phyloP scores from a whole-genome alignment of 23 red algal species.

The Rhodosorus marinus region DNA sequence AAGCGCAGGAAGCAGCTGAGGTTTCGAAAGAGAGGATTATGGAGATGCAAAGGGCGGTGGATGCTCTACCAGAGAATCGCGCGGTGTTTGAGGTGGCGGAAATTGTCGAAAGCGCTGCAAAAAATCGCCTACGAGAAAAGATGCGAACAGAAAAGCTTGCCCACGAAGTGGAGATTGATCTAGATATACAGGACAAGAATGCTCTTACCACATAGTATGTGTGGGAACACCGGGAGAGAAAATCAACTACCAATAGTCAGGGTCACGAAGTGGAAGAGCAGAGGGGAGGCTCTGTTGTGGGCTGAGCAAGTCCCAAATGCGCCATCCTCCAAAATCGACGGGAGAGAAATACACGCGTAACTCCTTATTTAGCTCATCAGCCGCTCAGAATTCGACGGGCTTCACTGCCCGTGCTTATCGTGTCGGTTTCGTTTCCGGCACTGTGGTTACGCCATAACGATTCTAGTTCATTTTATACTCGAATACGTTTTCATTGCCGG shows the following conservation, averaged over 20 bases:
- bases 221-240: too few species aligned
- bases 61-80: constrained; percentile 8
- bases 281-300: too few species aligned
- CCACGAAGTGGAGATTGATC: too few species aligned
- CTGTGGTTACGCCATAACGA: too few species aligned
- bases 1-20: constrained; percentile 5
- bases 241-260: too few species aligned
- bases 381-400: not conserved
- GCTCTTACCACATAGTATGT: too few species aligned
- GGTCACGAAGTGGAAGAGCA: too few species aligned
- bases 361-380: not conserved
- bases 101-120: constrained; percentile 14
- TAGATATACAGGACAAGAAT: too few species aligned
- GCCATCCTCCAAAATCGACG: not conserved
- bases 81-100: constrained; percentile 58
- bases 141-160: not conserved
- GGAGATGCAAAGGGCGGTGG: constrained; percentile 18
- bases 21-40: constrained; percentile 10
- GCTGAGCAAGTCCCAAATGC: not conserved
- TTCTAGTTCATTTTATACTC: too few species aligned
- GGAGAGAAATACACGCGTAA: not conserved
- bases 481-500: too few species aligned
- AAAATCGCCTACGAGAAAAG: not conserved
- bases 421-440: too few species aligned
- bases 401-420: too few species aligned